A percentile compares a stretch with the other conserved stretches of the same genome.
Evolutionary conservation across 306 rosid species (phyloP).

Genomic region (Mimosa bimucronata): DNA sequence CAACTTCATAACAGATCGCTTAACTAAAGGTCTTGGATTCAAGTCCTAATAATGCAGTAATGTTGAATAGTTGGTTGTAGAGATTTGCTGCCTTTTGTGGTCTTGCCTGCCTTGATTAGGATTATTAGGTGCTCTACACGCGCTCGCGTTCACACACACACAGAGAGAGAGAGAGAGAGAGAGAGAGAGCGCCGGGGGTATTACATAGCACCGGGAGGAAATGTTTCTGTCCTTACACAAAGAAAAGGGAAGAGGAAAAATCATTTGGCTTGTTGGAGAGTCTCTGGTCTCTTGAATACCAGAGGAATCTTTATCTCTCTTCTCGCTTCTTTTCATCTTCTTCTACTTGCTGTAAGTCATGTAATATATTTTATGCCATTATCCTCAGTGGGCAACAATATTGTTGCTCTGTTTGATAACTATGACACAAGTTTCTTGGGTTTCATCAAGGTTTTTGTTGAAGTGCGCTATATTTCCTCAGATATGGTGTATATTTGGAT

Average conservation of each 20-base stretch:
- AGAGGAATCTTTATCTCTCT: too few species aligned
- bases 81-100: background rate
- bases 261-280: background rate
- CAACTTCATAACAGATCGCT: too few species aligned
- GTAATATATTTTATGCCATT: background rate
- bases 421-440: background rate
- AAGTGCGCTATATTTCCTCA: background rate
- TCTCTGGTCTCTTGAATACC: background rate
- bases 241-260: background rate
- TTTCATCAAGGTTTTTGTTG: background rate
- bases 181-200: background rate
- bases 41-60: too few species aligned
- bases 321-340: too few species aligned
- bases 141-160: too few species aligned
- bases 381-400: background rate
- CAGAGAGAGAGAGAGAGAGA: too few species aligned
- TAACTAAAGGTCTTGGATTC: too few species aligned
- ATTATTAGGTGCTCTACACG: too few species aligned
- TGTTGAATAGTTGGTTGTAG: background rate
- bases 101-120: background rate
- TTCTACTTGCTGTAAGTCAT: background rate
- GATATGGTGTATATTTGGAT: background rate
- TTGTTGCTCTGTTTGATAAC: background rate
- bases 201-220: background rate
- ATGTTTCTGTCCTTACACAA: background rate